Evolutionary conservation across 1,284 basidiomycete species (phyloP).

Genomic region (Leccinum cinnamomeum): DNA sequence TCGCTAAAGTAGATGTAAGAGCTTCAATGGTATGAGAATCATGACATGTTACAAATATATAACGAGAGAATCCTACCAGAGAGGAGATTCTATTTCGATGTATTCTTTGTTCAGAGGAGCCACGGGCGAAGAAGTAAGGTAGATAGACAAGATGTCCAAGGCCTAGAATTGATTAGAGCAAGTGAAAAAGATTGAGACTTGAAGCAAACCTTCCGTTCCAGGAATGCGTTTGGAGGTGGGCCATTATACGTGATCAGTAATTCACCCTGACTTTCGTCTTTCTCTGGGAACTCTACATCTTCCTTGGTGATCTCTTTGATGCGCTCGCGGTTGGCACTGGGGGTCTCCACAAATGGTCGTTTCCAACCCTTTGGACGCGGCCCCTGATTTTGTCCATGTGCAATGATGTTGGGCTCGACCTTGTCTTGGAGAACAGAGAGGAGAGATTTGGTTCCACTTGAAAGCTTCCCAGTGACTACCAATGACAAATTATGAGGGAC

Average conservation of each 20-base stretch:
- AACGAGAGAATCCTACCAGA: conserved; percentile 54
- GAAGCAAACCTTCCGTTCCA: conserved; percentile 67
- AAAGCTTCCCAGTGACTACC: conserved; percentile 79
- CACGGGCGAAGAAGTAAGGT: conserved; percentile 87
- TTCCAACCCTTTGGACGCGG: conserved; percentile 81
- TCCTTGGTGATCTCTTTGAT: conserved; percentile 58
- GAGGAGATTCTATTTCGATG: conserved; percentile 88
- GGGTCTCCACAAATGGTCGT: conserved; percentile 91
- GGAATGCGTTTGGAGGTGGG: conserved; percentile 69
- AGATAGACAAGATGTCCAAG: conserved; percentile 82
- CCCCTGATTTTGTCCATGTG: conserved; percentile 69
- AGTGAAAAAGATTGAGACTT: conserved; percentile 1
- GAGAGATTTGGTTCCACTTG: conserved; percentile 65
- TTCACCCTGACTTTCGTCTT: conserved; percentile 95
- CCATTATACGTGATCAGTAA: conserved; percentile 81
- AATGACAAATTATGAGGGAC: conserved; percentile 92
- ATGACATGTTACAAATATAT: conserved; percentile 13
- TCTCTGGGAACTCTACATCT: conserved; percentile 93
- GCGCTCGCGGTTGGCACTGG: conserved; percentile 63
- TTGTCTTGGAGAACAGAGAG: conserved; percentile 78
- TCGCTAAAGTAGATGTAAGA: conserved; percentile 86
- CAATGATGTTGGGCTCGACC: conserved; percentile 80
- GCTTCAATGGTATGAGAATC: conserved; percentile 38
- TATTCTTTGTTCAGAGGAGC: conserved; percentile 93
- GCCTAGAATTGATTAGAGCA: conserved; percentile 49